phyloP scores from a whole-genome alignment of 768 basidiomycete genomes.

The Kwoniella heveanensis region DNA sequence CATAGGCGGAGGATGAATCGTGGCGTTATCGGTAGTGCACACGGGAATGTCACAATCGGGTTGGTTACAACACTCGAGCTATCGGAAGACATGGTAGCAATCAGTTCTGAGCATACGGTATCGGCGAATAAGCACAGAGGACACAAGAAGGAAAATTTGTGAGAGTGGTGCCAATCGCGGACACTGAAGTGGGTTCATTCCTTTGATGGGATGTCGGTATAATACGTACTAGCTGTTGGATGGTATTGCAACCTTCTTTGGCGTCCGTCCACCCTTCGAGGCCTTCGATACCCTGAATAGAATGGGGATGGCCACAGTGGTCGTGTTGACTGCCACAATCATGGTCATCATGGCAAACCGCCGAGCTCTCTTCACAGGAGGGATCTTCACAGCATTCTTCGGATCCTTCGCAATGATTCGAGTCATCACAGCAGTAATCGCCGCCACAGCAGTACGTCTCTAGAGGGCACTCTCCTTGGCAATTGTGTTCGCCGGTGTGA shows the following conservation, averaged over 20 bases:
- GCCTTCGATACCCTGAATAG: constrained; percentile 3
- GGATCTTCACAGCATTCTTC: constrained; percentile 36
- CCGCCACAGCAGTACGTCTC: constrained; percentile 32
- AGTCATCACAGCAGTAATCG: constrained; percentile 23
- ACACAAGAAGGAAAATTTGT: background rate
- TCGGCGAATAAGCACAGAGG: background rate
- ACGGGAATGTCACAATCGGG: constrained; percentile 35
- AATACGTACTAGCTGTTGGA: constrained; percentile 46
- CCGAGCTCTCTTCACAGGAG: constrained; percentile 13
- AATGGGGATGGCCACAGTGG: constrained; percentile 1
- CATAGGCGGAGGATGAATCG: constrained; percentile 19
- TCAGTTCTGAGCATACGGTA: background rate
- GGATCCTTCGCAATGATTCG: constrained; percentile 5
- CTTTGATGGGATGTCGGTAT: background rate
- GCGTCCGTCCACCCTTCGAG: constrained; percentile 46
- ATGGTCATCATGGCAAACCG: constrained; percentile 9
- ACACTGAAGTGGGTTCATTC: background rate
- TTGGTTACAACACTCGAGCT: constrained; percentile 45
- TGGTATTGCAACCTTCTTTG: constrained; percentile 47
- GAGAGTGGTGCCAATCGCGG: background rate
- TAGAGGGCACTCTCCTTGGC: constrained; percentile 14
- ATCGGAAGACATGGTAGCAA: background rate
- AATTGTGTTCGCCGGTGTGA: background rate
- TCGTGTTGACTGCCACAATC: constrained; percentile 4
- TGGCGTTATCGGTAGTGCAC: constrained; percentile 18